Percentiles rank a stretch among this genome's conserved stretches.
phyloP scores from a whole-genome alignment of 2,329 filamentous ascomycete species.

The Aureobasidium sp. region DNA sequence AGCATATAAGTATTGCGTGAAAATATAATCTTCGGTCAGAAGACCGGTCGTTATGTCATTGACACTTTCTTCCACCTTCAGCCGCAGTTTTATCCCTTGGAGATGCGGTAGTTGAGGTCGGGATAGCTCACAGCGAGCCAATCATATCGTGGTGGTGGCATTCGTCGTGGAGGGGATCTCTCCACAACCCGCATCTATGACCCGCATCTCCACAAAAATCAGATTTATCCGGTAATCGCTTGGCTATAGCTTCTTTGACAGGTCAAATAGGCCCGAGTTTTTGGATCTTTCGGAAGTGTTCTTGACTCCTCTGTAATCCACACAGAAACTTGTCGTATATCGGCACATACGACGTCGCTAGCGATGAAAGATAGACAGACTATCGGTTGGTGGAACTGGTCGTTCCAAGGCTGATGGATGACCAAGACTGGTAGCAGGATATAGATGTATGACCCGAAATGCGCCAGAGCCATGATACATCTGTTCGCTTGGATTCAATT shows the following conservation, averaged over 20 bases:
- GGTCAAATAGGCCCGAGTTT: not conserved
- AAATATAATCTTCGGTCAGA: not conserved
- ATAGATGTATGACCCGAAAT: too few species aligned
- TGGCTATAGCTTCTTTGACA: not conserved
- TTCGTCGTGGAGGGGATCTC: not conserved
- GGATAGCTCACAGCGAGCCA: not conserved
- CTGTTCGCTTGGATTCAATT: too few species aligned
- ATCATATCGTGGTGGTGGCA: not conserved
- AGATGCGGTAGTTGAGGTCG: not conserved
- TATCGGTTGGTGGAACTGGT: too few species aligned
- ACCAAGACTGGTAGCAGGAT: too few species aligned
- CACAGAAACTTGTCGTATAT: too few species aligned
- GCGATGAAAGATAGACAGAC: too few species aligned
- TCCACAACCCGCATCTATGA: constrained; percentile 1
- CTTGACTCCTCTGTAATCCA: too few species aligned
- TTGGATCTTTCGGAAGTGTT: not conserved
- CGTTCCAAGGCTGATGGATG: too few species aligned
- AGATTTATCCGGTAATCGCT: not conserved
- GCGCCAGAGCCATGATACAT: too few species aligned
- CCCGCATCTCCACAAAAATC: constrained; percentile 2
- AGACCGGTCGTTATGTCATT: constrained; percentile 11
- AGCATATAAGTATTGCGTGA: not conserved
- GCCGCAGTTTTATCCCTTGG: not conserved
- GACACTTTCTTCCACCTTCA: not conserved
- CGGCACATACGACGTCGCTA: too few species aligned